These are phyloP conservation scores for Claviceps fusiformis DNA, from an alignment of 2,329 filamentous ascomycete species.

Conservation along the genomic window DNA sequence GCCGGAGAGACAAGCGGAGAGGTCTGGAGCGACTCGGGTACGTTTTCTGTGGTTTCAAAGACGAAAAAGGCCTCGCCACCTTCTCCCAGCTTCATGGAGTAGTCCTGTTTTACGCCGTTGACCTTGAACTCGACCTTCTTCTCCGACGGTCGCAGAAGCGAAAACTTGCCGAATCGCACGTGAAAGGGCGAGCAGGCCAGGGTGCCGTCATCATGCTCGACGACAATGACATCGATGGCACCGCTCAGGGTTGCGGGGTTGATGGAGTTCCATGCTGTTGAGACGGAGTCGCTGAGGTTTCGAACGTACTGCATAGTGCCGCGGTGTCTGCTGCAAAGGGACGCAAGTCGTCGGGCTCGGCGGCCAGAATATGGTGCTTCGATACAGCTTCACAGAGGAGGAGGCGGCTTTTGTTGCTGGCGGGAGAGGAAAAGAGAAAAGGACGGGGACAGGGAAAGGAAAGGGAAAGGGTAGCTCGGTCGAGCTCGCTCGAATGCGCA, in stretches of 20 bases:
- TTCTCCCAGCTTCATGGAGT: conserved; percentile 96
- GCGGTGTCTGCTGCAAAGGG: neutral
- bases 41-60: conserved; percentile 84
- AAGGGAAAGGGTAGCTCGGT: too few species aligned
- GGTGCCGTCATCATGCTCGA: conserved; percentile 84
- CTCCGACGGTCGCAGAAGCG: conserved; percentile 81
- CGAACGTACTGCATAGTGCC: conserved; percentile 89
- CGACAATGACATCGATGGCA: conserved; percentile 96
- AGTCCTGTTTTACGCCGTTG: conserved; percentile 82
- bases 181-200: conserved; percentile 94
- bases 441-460: too few species aligned
- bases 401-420: too few species aligned
- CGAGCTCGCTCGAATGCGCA: neutral
- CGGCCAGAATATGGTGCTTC: neutral
- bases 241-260: conserved; percentile 95
- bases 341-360: neutral
- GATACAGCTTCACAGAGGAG: neutral
- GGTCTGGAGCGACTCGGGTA: conserved; percentile 88
- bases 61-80: conserved; percentile 98
- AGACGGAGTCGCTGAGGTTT: conserved; percentile 87
- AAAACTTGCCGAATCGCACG: conserved; percentile 98
- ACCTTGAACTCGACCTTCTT: conserved; percentile 98
- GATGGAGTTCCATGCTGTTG: conserved; percentile 98
- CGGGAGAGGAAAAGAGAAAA: too few species aligned
- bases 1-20: conserved; percentile 85